phyloP scores from a whole-genome alignment of 495 filamentous ascomycete species.

The Lasiosphaeria hispida region DNA sequence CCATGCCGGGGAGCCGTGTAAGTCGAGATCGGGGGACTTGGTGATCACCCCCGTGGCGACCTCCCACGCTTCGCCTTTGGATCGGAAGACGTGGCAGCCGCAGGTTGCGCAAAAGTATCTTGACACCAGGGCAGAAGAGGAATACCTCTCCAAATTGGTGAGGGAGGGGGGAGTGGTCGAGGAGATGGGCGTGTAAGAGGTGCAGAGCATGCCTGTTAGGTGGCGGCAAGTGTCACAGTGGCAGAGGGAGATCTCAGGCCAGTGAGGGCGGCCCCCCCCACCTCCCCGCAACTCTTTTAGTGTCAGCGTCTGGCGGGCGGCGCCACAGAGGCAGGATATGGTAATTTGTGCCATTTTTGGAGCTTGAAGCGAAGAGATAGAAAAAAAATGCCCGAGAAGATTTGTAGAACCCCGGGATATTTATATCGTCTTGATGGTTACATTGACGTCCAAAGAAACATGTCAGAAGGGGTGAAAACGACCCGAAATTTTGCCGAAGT shows the following conservation, averaged over 20 bases:
- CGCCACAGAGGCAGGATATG: conserved; percentile 59
- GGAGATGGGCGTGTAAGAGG: conserved; percentile 47
- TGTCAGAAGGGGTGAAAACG: neutral
- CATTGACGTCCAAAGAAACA: neutral
- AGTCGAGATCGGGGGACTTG: conserved; percentile 12
- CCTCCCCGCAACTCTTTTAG: conserved; percentile 13
- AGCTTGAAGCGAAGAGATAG: neutral
- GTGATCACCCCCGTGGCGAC: conserved; percentile 35
- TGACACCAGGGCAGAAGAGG: conserved; percentile 41
- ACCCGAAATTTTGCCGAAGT: neutral
- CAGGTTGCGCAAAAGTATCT: conserved; percentile 65
- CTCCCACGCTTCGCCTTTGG: conserved; percentile 29
- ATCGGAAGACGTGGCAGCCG: conserved; percentile 59
- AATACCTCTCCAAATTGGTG: conserved; percentile 46
- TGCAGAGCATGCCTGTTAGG: conserved; percentile 56
- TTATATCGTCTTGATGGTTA: neutral
- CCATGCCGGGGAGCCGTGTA: conserved; percentile 23
- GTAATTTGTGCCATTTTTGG: conserved; percentile 6
- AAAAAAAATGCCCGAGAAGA: neutral
- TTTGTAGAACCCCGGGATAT: neutral
- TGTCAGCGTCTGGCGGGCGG: conserved; percentile 42
- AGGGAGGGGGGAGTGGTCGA: conserved; percentile 25
- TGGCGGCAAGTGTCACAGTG: conserved; percentile 64
- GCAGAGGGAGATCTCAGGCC: conserved; percentile 47
- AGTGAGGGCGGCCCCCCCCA: conserved; percentile 30